Conservation (phyloP, 306 rosid genomes). For the Herpetospermum pedunculosum region DNA sequence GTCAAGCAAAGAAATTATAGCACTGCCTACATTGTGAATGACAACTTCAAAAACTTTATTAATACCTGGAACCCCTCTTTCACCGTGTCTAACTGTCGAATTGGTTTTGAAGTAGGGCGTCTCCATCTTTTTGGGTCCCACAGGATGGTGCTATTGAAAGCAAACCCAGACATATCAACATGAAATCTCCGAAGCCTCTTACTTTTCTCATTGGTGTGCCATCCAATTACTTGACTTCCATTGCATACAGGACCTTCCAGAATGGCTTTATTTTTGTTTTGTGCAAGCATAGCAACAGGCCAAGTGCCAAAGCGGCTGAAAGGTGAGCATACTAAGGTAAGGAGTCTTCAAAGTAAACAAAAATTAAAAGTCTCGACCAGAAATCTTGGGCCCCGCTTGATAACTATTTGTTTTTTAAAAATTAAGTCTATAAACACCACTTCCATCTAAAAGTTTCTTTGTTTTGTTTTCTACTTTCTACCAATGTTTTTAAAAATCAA, state of each 20-base stretch:
- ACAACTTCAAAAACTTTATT: slow-evolving; percentile 2
- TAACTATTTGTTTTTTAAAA: too few relatives aligned
- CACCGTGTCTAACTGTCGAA: slow-evolving; percentile 75
- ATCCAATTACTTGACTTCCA: slow-evolving; percentile 82
- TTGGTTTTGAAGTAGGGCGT: slow-evolving; percentile 49
- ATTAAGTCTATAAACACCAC: too few relatives aligned
- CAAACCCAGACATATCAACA: slow-evolving; percentile 99
- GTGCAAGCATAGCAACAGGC: slow-evolving; percentile 98
- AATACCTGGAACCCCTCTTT: slow-evolving; percentile 97
- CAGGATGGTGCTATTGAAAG: slow-evolving; percentile 88
- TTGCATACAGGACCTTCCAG: slow-evolving; percentile 97
- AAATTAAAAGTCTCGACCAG: background rate
- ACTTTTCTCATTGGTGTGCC: slow-evolving; percentile 96
- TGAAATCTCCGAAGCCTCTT: slow-evolving; percentile 88
- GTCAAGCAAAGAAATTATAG: slow-evolving; percentile 13
- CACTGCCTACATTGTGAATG: background rate
- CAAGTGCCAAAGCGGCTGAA: slow-evolving; percentile 86
- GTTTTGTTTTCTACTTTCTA: too few relatives aligned
- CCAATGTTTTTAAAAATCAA: too few relatives aligned
- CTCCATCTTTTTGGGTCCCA: slow-evolving; percentile 95
- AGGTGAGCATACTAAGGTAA: slow-evolving; percentile 20
- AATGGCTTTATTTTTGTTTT: slow-evolving; percentile 89
- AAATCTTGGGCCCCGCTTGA: too few relatives aligned
- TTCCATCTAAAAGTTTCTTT: too few relatives aligned
- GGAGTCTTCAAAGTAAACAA: slow-evolving; percentile 2